phyloP scores from a whole-genome alignment of 2,329 filamentous ascomycete species.

The Scedosporium boydii region DNA sequence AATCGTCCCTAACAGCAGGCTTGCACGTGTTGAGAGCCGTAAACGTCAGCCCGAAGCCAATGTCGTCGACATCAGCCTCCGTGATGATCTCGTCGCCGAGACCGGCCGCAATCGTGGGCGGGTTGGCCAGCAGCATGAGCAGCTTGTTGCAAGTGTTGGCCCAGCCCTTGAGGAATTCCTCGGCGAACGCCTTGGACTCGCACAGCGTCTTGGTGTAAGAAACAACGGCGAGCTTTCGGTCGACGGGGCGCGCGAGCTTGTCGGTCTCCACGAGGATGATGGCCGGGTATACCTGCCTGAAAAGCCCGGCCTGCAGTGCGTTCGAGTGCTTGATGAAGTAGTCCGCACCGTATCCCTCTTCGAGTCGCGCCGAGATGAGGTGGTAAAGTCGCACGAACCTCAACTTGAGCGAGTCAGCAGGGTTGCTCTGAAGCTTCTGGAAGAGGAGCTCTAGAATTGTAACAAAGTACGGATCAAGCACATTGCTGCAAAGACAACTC shows the following conservation, averaged over 20 bases:
- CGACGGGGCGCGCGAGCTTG: conserved; percentile 75
- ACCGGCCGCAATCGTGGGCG: conserved; percentile 57
- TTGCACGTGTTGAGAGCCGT: conserved; percentile 89
- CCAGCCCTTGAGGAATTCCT: conserved; percentile 83
- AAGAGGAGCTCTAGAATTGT: conserved; percentile 77
- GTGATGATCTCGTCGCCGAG: conserved; percentile 66
- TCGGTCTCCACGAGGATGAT: conserved; percentile 86
- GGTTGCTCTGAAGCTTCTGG: conserved; percentile 58
- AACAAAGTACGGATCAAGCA: conserved; percentile 67
- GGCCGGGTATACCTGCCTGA: conserved; percentile 73
- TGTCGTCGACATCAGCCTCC: conserved; percentile 88
- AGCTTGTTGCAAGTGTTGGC: conserved; percentile 81
- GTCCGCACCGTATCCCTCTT: conserved; percentile 80
- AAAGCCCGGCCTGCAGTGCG: conserved; percentile 67
- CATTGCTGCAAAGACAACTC: conserved; percentile 29
- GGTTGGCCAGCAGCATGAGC: conserved; percentile 80
- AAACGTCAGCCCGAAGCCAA: conserved; percentile 90
- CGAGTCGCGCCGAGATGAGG: conserved; percentile 68
- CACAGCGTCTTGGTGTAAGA: conserved; percentile 88
- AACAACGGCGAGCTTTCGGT: conserved; percentile 88
- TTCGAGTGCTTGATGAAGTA: conserved; percentile 86
- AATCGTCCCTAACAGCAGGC: conserved; percentile 64
- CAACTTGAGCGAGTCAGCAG: conserved; percentile 70
- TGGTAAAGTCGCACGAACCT: conserved; percentile 94
- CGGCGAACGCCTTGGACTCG: conserved; percentile 74